Evolutionary conservation across 495 filamentous ascomycete species (phyloP).

Genomic region (Penicillium herquei): DNA sequence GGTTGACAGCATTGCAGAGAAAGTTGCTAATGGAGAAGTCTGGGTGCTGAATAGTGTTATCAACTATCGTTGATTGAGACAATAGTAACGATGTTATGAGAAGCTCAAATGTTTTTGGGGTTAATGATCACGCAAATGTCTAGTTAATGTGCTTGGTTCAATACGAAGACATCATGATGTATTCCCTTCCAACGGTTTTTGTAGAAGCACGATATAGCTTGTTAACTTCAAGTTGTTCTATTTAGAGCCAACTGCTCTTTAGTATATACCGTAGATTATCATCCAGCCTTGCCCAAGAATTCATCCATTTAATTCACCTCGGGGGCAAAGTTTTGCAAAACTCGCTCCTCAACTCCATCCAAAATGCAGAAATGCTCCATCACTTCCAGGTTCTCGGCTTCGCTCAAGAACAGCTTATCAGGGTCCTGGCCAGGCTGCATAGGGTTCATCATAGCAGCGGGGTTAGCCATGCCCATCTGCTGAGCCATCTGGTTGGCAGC

Average conservation of each 20-base stretch:
- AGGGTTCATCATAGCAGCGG: slow-evolving; percentile 64
- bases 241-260: slow-evolving; percentile 1
- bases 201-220: neutral
- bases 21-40: slow-evolving; percentile 83
- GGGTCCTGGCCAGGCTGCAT: slow-evolving; percentile 95
- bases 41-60: slow-evolving; percentile 70
- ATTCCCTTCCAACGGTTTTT: neutral
- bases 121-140: slow-evolving; percentile 8
- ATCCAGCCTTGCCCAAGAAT: slow-evolving; percentile 2
- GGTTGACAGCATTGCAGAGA: slow-evolving; percentile 65
- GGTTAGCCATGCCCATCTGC: slow-evolving; percentile 85
- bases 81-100: slow-evolving; percentile 5
- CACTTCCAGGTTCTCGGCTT: slow-evolving; percentile 94
- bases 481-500: slow-evolving; percentile 93
- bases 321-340: slow-evolving; percentile 54
- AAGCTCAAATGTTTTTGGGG: slow-evolving; percentile 13
- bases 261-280: slow-evolving; percentile 9
- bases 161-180: neutral
- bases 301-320: slow-evolving; percentile 16
- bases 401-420: slow-evolving; percentile 84
- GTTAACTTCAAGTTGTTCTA: neutral
- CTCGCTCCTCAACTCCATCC: slow-evolving; percentile 78
- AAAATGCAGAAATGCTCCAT: slow-evolving; percentile 89
- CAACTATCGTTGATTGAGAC: slow-evolving; percentile 47
- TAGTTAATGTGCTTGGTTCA: neutral